Evolutionary conservation across 176 grass and related monocot genomes (phyloP), one percentile per base, ranked within the genome.

Genomic region (Oryza longistaminata): DNA sequence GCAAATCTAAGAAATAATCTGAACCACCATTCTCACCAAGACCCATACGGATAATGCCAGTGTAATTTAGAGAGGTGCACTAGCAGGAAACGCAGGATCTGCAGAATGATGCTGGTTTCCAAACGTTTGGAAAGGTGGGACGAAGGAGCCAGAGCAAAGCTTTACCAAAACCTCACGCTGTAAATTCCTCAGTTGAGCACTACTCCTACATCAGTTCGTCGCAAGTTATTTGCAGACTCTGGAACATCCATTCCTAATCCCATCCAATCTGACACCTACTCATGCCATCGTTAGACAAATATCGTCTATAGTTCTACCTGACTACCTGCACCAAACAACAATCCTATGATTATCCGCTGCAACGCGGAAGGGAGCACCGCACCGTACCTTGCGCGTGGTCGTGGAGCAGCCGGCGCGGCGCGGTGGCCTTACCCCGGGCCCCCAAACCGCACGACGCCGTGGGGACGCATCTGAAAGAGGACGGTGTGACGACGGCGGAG

Each of bases 391-490:
- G 68, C 68, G 16, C 42, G 7, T 75, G 75, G 4, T 7, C 24
- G 11, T 66, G 75, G 39, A 87, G 67, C 19, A 87, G 79, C 5
- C 80, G 67, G 58, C 74, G 15, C 21, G 39, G 15, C 21, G 39
- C 7, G 46, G 37, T 22, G 17, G 64, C 39, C 13, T 33, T 9
- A 4, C 14, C 24, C 48, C 64, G 48, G 11, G 74, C 9, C 26
- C 79, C 74, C 61, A 24, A 2, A 40, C 75, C 74, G 74, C 68
- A 42, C 35, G 37, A 48, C 8, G 21, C 21, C 50, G 10, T 73
- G 29, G 79, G 79, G 74, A 74, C 17, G 46, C 88, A 74, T 62
- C 88, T 90, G 80, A 61, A 50, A 13, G 4, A 67, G 25, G 61
- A 3, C 5, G 55, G 55, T 2, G 55, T 22, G 52, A 55, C 5